phyloP scores from a whole-genome alignment of 768 basidiomycete genomes.

The Zangia roseola region DNA sequence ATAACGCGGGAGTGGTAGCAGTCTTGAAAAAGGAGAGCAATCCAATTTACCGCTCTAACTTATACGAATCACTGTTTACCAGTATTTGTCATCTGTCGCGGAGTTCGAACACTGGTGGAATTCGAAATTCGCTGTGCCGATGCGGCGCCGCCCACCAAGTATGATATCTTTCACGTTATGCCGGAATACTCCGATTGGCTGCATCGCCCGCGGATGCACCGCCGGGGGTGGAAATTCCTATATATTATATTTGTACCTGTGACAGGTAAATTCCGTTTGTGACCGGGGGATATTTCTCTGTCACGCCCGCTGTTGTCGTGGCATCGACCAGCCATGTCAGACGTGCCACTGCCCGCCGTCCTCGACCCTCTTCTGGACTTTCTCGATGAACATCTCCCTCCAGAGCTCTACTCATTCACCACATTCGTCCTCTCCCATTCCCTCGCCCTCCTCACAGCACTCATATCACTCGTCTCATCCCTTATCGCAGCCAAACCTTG shows the following conservation, averaged over 20 bases:
- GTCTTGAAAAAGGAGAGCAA: conserved; percentile 26
- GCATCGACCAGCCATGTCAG: conserved; percentile 24
- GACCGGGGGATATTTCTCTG: conserved; percentile 9
- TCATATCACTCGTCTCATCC: conserved; percentile 47
- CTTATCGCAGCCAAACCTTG: conserved; percentile 50
- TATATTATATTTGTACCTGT: conserved; percentile 5
- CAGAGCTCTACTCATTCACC: conserved; percentile 51
- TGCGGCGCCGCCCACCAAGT: conserved; percentile 7
- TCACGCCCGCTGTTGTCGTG: conserved; percentile 24
- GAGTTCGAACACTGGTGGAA: conserved; percentile 19
- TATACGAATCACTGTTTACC: conserved; percentile 29
- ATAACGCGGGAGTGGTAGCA: conserved; percentile 8
- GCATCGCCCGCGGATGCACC: background rate
- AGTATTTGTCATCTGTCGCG: conserved; percentile 28
- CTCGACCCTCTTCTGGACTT: conserved; percentile 55
- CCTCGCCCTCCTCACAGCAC: conserved; percentile 48
- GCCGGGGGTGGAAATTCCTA: conserved; percentile 9
- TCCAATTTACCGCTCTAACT: conserved; percentile 28
- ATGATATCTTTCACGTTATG: conserved; percentile 1
- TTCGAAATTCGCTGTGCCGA: conserved; percentile 17
- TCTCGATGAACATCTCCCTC: conserved; percentile 54
- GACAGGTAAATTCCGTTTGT: conserved; percentile 17
- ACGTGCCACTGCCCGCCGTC: conserved; percentile 44
- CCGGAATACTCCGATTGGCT: conserved; percentile 32
- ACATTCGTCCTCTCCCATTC: conserved; percentile 51